Evolutionary conservation across 2,329 filamentous ascomycete genomes (phyloP).

Genomic region (Pseudopithomyces maydicus): DNA sequence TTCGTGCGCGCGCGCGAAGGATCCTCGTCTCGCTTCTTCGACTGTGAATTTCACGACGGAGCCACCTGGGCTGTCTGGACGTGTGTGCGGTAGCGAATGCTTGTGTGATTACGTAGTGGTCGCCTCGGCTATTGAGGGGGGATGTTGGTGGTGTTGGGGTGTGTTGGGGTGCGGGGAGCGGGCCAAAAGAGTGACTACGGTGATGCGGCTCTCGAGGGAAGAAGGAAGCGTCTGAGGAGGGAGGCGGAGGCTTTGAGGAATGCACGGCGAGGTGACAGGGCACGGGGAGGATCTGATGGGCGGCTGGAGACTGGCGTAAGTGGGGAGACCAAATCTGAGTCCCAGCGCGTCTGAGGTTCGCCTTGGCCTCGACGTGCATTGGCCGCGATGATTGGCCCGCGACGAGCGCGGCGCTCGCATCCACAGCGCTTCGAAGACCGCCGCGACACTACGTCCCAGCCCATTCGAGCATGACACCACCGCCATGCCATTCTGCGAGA

Average conservation of each 20-base stretch:
- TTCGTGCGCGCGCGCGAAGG: constrained; percentile 22
- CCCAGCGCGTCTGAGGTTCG: constrained; percentile 40
- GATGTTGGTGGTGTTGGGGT: constrained; percentile 14
- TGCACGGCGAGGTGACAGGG: constrained; percentile 35
- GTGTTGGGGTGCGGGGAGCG: neutral
- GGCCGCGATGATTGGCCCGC: constrained; percentile 33
- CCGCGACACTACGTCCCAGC: constrained; percentile 29
- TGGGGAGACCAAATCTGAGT: constrained; percentile 45
- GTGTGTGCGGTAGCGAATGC: constrained; percentile 17
- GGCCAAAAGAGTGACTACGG: constrained; percentile 24
- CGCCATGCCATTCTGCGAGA: constrained; percentile 21
- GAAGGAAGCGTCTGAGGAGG: constrained; percentile 23
- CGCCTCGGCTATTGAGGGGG: constrained; percentile 15
- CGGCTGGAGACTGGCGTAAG: constrained; percentile 42
- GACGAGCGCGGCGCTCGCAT: constrained; percentile 30
- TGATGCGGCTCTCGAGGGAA: constrained; percentile 24
- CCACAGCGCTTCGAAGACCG: constrained; percentile 38
- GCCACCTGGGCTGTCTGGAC: constrained; percentile 36
- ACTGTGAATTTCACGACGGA: constrained; percentile 21
- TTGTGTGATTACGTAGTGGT: constrained; percentile 15
- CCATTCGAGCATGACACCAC: constrained; percentile 35
- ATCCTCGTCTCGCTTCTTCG: constrained; percentile 14
- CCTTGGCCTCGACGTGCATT: constrained; percentile 35
- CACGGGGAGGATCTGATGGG: constrained; percentile 38
- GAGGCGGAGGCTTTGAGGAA: constrained; percentile 32